phyloP scores from a whole-genome alignment of 2,329 filamentous ascomycete genomes.

The Saccharata proteae region DNA sequence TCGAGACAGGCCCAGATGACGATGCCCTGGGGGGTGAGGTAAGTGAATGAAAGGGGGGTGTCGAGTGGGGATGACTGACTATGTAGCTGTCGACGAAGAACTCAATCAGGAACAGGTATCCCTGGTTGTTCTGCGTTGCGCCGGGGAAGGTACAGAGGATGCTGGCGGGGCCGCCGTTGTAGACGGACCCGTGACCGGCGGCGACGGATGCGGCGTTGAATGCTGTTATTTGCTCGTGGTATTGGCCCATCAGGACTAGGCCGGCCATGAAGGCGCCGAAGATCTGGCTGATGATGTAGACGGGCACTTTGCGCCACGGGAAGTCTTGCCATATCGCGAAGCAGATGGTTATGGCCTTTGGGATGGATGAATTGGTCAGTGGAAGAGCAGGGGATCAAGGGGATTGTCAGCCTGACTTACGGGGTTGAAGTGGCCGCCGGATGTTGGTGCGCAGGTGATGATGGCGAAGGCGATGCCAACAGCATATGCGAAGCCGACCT shows the following conservation, averaged over 20 bases:
- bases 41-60: neutral
- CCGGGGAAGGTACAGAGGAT: conserved; percentile 45
- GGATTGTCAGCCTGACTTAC: conserved; percentile 12
- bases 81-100: conserved; percentile 48
- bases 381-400: conserved; percentile 15
- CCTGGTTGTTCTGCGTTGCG: conserved; percentile 38
- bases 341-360: conserved; percentile 24
- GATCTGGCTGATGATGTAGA: conserved; percentile 46
- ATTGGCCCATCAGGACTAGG: conserved; percentile 44
- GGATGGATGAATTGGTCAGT: neutral
- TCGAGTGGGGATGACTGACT: conserved; percentile 15
- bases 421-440: conserved; percentile 45
- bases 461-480: conserved; percentile 48
- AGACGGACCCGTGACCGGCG: conserved; percentile 28
- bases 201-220: conserved; percentile 29
- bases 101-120: conserved; percentile 46
- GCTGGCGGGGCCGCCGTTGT: conserved; percentile 39
- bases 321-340: conserved; percentile 44
- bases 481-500: conserved; percentile 44
- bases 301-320: conserved; percentile 45
- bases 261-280: conserved; percentile 45
- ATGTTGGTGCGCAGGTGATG: conserved; percentile 42
- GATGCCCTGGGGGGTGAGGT: conserved; percentile 25
- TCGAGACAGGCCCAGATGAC: conserved; percentile 48
- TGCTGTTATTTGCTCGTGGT: conserved; percentile 38